Percentiles rank a stretch among this genome's conserved stretches.
Conservation (phyloP, 2,329 filamentous ascomycete genomes). For the Corniculantispora saksenae region DNA sequence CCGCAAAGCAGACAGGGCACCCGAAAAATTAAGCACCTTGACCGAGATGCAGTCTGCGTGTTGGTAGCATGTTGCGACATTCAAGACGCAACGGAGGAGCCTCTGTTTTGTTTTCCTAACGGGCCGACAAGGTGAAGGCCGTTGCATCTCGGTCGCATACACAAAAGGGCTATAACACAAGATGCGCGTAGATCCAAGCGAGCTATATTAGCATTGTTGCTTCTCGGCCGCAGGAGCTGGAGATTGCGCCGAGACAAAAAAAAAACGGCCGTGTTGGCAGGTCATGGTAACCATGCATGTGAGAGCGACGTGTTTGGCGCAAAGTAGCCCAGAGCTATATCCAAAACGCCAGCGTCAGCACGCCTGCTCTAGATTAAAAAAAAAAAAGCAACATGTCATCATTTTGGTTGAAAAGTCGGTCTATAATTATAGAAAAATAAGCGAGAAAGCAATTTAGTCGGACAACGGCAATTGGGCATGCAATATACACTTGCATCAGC, state of each 20-base stretch:
- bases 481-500: slow-evolving; percentile 3
- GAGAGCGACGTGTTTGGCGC: neutral
- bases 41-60: neutral
- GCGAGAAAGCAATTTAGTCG: neutral
- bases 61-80: neutral
- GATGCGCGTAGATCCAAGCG: neutral
- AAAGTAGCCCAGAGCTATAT: neutral
- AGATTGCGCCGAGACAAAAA: slow-evolving; percentile 5
- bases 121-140: slow-evolving; percentile 4
- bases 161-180: neutral
- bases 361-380: neutral
- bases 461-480: neutral
- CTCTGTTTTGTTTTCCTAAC: neutral
- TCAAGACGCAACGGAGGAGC: neutral
- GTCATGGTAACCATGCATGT: slow-evolving; percentile 6
- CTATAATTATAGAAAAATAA: neutral
- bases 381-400: neutral
- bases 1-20: neutral
- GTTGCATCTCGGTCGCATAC: neutral
- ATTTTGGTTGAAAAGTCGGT: neutral
- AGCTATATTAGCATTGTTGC: neutral
- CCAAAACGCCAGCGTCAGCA: neutral
- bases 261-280: neutral
- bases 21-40: neutral
- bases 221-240: neutral